Conservation (phyloP, 148 eudicot genomes). For the Silene latifolia region DNA sequence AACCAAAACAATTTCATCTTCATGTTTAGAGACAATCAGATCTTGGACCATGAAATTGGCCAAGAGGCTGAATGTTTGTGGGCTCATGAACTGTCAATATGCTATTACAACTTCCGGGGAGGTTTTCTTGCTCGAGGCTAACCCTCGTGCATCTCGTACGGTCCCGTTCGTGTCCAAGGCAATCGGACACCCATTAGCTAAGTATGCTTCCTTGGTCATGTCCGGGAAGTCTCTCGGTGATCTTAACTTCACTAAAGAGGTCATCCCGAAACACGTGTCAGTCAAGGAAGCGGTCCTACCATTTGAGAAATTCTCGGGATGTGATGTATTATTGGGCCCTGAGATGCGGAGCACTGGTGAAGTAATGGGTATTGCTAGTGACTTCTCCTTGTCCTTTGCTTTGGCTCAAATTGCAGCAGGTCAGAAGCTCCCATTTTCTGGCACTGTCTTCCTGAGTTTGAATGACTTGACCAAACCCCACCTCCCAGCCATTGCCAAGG, state of each 20-base stretch:
- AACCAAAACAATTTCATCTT: slow-evolving; percentile 61
- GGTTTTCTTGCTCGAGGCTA: slow-evolving; percentile 92
- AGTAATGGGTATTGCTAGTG: slow-evolving; percentile 83
- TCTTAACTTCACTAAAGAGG: slow-evolving; percentile 66
- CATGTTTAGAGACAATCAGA: slow-evolving; percentile 68
- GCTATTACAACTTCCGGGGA: slow-evolving; percentile 81
- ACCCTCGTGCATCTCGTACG: slow-evolving; percentile 95
- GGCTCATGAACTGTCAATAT: slow-evolving; percentile 96
- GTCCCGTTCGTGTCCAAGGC: slow-evolving; percentile 97
- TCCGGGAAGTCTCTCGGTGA: slow-evolving; percentile 86
- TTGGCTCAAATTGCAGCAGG: slow-evolving; percentile 91
- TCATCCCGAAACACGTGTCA: slow-evolving; percentile 81
- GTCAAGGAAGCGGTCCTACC: slow-evolving; percentile 97
- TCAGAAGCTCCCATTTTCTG: slow-evolving; percentile 76
- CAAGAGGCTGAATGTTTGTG: slow-evolving; percentile 75
- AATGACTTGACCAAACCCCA: slow-evolving; percentile 85
- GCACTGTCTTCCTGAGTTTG: slow-evolving; percentile 81
- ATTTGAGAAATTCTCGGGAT: slow-evolving; percentile 88
- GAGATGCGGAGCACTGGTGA: slow-evolving; percentile 99
- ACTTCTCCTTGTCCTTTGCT: slow-evolving; percentile 70
- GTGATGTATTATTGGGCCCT: slow-evolving; percentile 87
- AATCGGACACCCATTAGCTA: slow-evolving; percentile 93
- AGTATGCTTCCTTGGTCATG: slow-evolving; percentile 93
- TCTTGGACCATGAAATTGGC: slow-evolving; percentile 91
- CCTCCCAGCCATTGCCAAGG: slow-evolving; percentile 59